Conservation (phyloP, 768 basidiomycete species). For the Boletus huronensis region DNA sequence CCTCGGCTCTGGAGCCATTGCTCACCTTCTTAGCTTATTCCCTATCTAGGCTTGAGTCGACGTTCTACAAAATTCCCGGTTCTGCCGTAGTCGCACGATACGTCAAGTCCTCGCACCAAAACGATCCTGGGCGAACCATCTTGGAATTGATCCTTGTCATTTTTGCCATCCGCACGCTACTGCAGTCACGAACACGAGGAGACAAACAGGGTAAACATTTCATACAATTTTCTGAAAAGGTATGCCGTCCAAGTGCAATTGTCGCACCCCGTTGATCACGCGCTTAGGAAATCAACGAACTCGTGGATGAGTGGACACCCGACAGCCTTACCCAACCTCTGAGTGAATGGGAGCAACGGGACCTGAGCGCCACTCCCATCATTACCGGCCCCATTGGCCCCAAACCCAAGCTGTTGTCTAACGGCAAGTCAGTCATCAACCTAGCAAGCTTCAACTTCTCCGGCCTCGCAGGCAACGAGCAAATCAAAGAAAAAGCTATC, state of each 20-base stretch:
- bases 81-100: conserved; percentile 85
- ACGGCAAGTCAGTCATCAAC: conserved; percentile 76
- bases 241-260: conserved; percentile 31
- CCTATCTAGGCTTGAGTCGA: conserved; percentile 54
- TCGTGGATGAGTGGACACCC: conserved; percentile 93
- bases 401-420: conserved; percentile 71
- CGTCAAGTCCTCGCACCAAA: conserved; percentile 91
- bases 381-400: conserved; percentile 79
- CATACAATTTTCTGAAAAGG: conserved; percentile 89
- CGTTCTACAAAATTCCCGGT: conserved; percentile 75
- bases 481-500: conserved; percentile 80
- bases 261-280: not conserved
- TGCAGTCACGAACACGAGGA: conserved; percentile 85
- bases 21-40: conserved; percentile 64
- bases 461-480: conserved; percentile 83
- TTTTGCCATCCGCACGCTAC: conserved; percentile 86
- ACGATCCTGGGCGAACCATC: conserved; percentile 90
- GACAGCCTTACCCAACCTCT: conserved; percentile 74
- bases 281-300: conserved; percentile 87
- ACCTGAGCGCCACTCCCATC: conserved; percentile 73
- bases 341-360: conserved; percentile 53
- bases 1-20: conserved; percentile 45
- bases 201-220: conserved; percentile 85
- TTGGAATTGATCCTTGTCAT: conserved; percentile 85
- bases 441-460: conserved; percentile 90